These are phyloP conservation scores for Flaveria linearis DNA, from an alignment of 129 eudicot species.

Conservation along the genomic window DNA sequence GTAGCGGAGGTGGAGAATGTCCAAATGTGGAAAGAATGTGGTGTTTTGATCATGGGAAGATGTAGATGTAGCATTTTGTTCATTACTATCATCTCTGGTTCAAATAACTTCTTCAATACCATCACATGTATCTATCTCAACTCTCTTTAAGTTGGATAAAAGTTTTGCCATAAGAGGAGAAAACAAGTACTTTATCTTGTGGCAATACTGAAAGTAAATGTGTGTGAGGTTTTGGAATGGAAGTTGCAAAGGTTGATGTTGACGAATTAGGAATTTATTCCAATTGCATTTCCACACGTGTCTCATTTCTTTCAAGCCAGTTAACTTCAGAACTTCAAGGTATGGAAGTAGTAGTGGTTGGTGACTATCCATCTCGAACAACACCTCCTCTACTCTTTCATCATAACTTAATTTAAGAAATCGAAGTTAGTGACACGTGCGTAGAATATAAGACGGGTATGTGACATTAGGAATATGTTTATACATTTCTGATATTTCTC, in stretches of 20 bases:
- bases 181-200: background rate
- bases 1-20: no score
- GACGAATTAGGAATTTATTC: background rate
- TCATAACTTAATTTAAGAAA: accelerated
- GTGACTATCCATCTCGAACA: slow-evolving; percentile 2
- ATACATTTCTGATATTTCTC: background rate
- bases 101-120: slow-evolving; percentile 19
- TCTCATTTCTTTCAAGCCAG: background rate
- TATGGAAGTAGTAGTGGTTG: background rate
- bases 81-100: slow-evolving; percentile 5
- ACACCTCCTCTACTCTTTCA: background rate
- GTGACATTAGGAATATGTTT: background rate
- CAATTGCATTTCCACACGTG: slow-evolving; percentile 1
- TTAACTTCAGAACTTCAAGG: background rate
- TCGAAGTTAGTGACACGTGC: background rate
- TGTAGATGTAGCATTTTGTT: background rate
- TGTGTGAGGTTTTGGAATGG: background rate
- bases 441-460: slow-evolving; percentile 6
- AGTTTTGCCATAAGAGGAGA: background rate
- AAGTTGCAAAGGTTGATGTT: background rate
- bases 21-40: no score
- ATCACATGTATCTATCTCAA: accelerated
- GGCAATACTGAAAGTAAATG: accelerated
- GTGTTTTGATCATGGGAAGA: no score
- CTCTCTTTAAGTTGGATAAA: background rate